phyloP scores from a whole-genome alignment of 805 yeast genomes.

The Ogataea paraovalis region DNA sequence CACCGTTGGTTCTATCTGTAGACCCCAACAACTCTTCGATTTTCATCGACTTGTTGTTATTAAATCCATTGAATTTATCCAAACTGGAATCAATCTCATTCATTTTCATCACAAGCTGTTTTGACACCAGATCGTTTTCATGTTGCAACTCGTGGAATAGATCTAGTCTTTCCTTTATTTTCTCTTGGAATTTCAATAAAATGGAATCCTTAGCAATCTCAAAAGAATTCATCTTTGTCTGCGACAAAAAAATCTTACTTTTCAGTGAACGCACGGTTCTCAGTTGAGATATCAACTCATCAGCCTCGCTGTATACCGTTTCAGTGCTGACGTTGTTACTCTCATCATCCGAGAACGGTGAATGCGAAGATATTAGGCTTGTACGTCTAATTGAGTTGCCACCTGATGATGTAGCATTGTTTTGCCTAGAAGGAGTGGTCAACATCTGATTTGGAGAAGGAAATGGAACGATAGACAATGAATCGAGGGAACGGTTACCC shows the following conservation, averaged over 20 bases:
- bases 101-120: conserved; percentile 13
- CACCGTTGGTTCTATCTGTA: conserved; percentile 68
- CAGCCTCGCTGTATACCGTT: background rate
- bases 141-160: conserved; percentile 30
- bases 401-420: background rate
- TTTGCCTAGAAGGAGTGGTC: background rate
- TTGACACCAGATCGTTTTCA: conserved; percentile 21
- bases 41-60: conserved; percentile 34
- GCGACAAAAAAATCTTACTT: conserved; percentile 12
- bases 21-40: conserved; percentile 57
- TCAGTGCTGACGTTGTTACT: background rate
- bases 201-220: conserved; percentile 16
- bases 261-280: conserved; percentile 13
- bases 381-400: background rate
- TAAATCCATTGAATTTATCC: conserved; percentile 19
- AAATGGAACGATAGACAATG: conserved; percentile 4
- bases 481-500: conserved; percentile 10
- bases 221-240: conserved; percentile 15
- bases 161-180: conserved; percentile 24
- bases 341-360: background rate
- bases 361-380: background rate
- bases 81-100: conserved; percentile 19
- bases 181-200: conserved; percentile 16
- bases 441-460: background rate
- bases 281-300: conserved; percentile 12